Conservation (phyloP, 768 basidiomycete species). For the Russula ochroleuca region DNA sequence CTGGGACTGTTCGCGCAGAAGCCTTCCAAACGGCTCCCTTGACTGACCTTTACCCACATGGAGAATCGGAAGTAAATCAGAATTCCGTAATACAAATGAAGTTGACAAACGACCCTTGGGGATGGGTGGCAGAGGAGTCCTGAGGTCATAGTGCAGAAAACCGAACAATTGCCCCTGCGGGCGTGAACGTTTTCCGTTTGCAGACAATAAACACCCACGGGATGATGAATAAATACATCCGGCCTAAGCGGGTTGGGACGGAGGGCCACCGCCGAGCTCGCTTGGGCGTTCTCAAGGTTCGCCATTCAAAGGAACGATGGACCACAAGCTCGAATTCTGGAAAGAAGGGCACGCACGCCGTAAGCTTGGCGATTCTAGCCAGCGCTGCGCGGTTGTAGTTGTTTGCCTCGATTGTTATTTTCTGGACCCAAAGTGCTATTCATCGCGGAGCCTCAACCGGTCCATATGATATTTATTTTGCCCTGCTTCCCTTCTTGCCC, state of each 20-base stretch:
- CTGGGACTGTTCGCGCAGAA: constrained; percentile 19
- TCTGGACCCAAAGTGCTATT: neutral
- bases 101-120: constrained; percentile 19
- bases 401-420: constrained; percentile 9
- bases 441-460: constrained; percentile 9
- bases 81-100: constrained; percentile 28
- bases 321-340: constrained; percentile 15
- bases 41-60: constrained; percentile 26
- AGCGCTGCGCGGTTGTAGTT: neutral
- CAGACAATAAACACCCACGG: constrained; percentile 9
- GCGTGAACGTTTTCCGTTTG: neutral
- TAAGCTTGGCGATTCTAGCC: constrained; percentile 22
- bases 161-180: neutral
- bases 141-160: neutral
- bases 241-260: constrained; percentile 1
- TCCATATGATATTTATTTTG: neutral
- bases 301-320: constrained; percentile 19
- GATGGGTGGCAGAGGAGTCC: neutral
- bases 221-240: neutral
- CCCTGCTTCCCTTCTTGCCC: neutral
- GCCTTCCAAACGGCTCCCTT: constrained; percentile 15
- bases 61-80: constrained; percentile 27
- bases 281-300: constrained; percentile 15
- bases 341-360: constrained; percentile 27
- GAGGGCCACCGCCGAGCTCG: constrained; percentile 15